Percentiles rank a stretch among this genome's conserved stretches.
phyloP scores from a whole-genome alignment of 768 basidiomycete genomes.

The Termitomyces sp. region DNA sequence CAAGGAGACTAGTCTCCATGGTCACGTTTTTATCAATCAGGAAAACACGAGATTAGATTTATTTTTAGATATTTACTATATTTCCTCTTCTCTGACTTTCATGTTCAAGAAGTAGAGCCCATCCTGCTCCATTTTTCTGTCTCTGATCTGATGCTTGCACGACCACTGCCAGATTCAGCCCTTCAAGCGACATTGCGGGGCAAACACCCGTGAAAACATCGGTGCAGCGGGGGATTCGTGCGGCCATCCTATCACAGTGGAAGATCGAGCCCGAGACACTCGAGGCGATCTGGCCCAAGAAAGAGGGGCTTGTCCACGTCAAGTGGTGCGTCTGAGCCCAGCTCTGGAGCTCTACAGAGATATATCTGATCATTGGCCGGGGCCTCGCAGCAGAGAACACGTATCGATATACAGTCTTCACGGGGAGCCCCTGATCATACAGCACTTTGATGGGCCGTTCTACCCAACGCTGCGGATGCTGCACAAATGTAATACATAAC shows the following conservation, averaged over 20 bases:
- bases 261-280: slow-evolving; percentile 74
- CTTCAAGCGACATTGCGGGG: slow-evolving; percentile 77
- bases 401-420: slow-evolving; percentile 89
- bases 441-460: slow-evolving; percentile 92
- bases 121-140: slow-evolving; percentile 3
- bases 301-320: slow-evolving; percentile 86
- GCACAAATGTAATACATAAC: slow-evolving; percentile 75
- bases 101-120: slow-evolving; percentile 73
- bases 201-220: slow-evolving; percentile 93
- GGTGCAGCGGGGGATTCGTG: slow-evolving; percentile 84
- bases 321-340: slow-evolving; percentile 70
- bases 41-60: not conserved
- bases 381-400: slow-evolving; percentile 77
- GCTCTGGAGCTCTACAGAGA: slow-evolving; percentile 3
- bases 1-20: slow-evolving; percentile 3
- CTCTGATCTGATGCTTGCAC: slow-evolving; percentile 5
- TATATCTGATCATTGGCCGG: slow-evolving; percentile 15
- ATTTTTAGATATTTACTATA: not conserved
- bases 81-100: slow-evolving; percentile 5
- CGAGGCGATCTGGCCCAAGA: slow-evolving; percentile 97
- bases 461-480: slow-evolving; percentile 85
- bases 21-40: slow-evolving; percentile 10
- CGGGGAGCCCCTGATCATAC: slow-evolving; percentile 87
- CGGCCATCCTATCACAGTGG: slow-evolving; percentile 76
- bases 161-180: slow-evolving; percentile 47